Conservation (phyloP, 2,329 filamentous ascomycete species). For the Monilinia fructigena region DNA sequence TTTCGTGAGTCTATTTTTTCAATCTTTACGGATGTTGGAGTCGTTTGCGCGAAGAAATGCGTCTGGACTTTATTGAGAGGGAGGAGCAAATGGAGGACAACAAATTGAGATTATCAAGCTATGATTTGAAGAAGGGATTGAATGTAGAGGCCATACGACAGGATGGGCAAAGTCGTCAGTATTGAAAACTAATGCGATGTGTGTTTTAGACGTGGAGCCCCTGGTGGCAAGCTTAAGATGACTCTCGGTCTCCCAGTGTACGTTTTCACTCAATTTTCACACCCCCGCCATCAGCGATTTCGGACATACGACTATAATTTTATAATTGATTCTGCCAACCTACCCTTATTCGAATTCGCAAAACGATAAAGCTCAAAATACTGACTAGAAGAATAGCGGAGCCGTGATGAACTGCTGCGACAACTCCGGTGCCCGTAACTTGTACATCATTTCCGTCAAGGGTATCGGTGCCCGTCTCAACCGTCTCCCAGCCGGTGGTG, state of each 20-base stretch:
- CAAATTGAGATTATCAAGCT: background rate
- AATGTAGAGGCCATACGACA: background rate
- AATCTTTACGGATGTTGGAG: constrained; percentile 16
- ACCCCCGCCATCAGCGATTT: constrained; percentile 34
- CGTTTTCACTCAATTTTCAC: constrained; percentile 46
- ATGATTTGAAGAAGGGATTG: background rate
- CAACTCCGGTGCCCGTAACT: constrained; percentile 97
- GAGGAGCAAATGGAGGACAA: background rate
- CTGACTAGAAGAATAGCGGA: constrained; percentile 58
- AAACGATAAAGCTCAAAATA: constrained; percentile 11
- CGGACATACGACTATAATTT: constrained; percentile 32
- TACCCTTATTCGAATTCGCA: constrained; percentile 10
- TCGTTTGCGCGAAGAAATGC: constrained; percentile 18
- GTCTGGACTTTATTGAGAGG: background rate
- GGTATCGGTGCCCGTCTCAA: constrained; percentile 97
- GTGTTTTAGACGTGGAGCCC: constrained; percentile 71
- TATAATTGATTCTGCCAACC: background rate
- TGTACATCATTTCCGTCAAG: constrained; percentile 99
- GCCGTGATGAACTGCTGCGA: constrained; percentile 99
- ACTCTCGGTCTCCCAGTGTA: constrained; percentile 99
- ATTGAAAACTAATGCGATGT: constrained; percentile 28
- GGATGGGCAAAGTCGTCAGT: background rate
- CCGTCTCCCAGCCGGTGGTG: constrained; percentile 93
- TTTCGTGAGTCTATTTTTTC: constrained; percentile 53
- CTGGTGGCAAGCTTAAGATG: constrained; percentile 99